phyloP scores from a whole-genome alignment of 2,329 filamentous ascomycete species.

The Karstenula rhodostoma region DNA sequence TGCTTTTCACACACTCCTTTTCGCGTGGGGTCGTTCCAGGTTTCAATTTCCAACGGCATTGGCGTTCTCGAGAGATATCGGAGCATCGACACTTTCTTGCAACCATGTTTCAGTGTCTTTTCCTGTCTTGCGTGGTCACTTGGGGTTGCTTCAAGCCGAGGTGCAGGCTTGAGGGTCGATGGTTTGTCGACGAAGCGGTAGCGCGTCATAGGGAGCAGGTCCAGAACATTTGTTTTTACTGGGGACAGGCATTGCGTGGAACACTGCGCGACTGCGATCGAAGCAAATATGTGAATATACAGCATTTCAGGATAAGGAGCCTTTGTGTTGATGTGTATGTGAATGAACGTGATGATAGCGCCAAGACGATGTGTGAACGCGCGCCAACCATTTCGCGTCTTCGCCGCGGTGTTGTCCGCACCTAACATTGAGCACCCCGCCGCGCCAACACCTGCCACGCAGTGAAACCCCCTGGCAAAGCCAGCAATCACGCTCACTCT shows the following conservation, averaged over 20 bases:
- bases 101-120: conserved; percentile 15
- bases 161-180: not conserved
- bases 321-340: not conserved
- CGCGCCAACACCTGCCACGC: not conserved
- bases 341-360: not conserved
- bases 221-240: conserved; percentile 15
- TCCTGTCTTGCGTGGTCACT: conserved; percentile 1
- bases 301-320: conserved; percentile 13
- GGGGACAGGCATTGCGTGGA: conserved; percentile 9
- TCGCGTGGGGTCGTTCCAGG: conserved; percentile 24
- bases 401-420: conserved; percentile 24
- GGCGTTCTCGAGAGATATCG: conserved; percentile 20
- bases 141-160: conserved; percentile 1
- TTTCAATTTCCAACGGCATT: conserved; percentile 18
- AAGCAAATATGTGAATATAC: conserved; percentile 25
- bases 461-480: not conserved
- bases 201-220: conserved; percentile 10
- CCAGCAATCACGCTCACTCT: not conserved
- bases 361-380: conserved; percentile 9
- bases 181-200: not conserved
- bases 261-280: conserved; percentile 11
- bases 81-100: conserved; percentile 10
- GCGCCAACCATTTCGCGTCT: conserved; percentile 29
- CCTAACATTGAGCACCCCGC: not conserved
- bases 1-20: conserved; percentile 44